phyloP scores from a whole-genome alignment of 2,329 filamentous ascomycete species.

The Didymella arachidicola region DNA sequence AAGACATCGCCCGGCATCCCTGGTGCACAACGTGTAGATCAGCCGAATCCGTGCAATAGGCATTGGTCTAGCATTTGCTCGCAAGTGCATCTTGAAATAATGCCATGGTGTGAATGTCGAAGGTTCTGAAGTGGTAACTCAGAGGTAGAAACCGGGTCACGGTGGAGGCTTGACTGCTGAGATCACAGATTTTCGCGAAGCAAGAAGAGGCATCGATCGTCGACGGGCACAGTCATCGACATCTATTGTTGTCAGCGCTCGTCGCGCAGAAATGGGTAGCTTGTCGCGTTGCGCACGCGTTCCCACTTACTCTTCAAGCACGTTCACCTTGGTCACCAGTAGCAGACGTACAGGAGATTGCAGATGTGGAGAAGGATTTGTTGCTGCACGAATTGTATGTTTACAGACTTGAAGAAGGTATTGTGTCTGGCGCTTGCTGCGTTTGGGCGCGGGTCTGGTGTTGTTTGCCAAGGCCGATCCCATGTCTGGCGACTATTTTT shows the following conservation, averaged over 20 bases:
- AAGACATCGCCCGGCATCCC: neutral
- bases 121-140: neutral
- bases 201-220: neutral
- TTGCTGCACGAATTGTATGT: neutral
- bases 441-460: constrained; percentile 8
- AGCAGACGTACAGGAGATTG: neutral
- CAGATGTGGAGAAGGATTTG: neutral
- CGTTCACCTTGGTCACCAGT: neutral
- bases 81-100: neutral
- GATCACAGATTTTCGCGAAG: neutral
- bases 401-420: constrained; percentile 4
- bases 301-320: neutral
- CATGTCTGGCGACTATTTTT: neutral
- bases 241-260: constrained; percentile 1
- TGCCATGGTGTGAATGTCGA: neutral
- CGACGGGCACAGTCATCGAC: neutral
- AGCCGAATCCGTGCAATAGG: neutral
- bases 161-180: neutral
- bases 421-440: constrained; percentile 7
- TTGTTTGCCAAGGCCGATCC: constrained; percentile 8
- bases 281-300: neutral
- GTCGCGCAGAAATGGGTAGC: neutral
- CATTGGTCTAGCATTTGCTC: neutral
- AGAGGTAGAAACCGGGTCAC: neutral
- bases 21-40: neutral